Evolutionary conservation across 768 basidiomycete species (phyloP), one percentile per base, ranked within the genome.

Genomic region (Psilocybe azurescens): DNA sequence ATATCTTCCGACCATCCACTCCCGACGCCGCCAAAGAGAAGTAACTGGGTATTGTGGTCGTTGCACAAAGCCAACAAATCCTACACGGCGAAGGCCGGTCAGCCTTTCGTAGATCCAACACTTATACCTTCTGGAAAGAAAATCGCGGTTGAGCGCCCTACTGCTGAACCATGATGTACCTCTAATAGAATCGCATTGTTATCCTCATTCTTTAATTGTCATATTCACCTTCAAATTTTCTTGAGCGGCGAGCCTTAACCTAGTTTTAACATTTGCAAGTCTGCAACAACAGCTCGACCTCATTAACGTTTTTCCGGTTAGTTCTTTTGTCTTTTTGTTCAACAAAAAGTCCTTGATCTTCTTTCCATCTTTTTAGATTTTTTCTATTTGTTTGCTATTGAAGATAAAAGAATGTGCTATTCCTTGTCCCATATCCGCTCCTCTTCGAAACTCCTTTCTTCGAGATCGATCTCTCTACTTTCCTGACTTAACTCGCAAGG

Each of bases 401-500:
- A 24, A 0, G 24, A 24, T 24, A 24, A 24, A 24, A n/a, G 10
- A n/a, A 20, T 55, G 30, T 24, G 18, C 39, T 39, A 55, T 47
- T 33, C 29, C 38, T 77, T 73, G 18, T 30, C 13, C 53, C 46
- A 14, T 16, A 33, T 14, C n/a, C 28, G 38, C 30, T n/a, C 20
- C 51, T 52, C 30, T 52, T 32, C 33, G n/a, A 53, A 36, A 39
- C 67, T 73, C 44, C 66, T 59, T 68, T 81, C 81, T 65, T 82
- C 81, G 33, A 76, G 63, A 56, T 72, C 72, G 24, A 81, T 61
- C 62, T 81, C 80, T 28, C 73, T 69, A 59, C 72, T 75, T 63
- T 79, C 79, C 65, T 81, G 80, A 1, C 74, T 70, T 39, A 80
- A 74, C 20, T 71, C 74, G 65, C 81, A 83, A 14, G 79, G 71